phyloP scores from a whole-genome alignment of 2,329 filamentous ascomycete genomes.

The Alternaria novae-zelandiae region DNA sequence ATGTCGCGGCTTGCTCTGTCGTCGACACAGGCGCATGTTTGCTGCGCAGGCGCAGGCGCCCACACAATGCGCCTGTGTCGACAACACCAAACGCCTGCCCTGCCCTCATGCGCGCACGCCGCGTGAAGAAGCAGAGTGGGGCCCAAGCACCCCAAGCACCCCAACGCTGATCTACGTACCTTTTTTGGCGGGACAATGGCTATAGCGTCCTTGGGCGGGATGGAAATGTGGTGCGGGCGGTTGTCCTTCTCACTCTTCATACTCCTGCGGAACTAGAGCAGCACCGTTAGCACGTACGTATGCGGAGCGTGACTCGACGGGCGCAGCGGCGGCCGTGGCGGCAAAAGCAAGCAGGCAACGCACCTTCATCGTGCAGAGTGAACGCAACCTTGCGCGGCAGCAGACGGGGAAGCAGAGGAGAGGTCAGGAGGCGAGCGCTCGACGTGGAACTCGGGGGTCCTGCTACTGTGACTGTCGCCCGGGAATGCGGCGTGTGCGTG shows the following conservation, averaged over 20 bases:
- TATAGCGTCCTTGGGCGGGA: conserved; percentile 83
- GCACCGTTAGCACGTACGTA: conserved; percentile 34
- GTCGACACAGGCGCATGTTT: background rate
- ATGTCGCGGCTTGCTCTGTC: background rate
- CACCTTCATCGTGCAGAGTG: conserved; percentile 27
- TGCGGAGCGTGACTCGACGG: conserved; percentile 26
- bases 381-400: conserved; percentile 22
- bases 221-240: conserved; percentile 74
- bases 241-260: conserved; percentile 87
- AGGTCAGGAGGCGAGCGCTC: conserved; percentile 8
- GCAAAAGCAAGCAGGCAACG: conserved; percentile 7
- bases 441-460: background rate
- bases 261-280: conserved; percentile 72
- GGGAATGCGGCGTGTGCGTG: conserved; percentile 15
- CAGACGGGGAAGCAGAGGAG: conserved; percentile 8
- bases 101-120: background rate
- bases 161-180: conserved; percentile 57
- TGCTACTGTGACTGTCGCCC: conserved; percentile 4
- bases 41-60: background rate
- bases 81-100: background rate
- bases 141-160: background rate
- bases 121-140: background rate
- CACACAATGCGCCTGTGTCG: conserved; percentile 1
- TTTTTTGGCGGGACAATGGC: conserved; percentile 94
- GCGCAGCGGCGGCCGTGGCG: conserved; percentile 10